phyloP scores from a whole-genome alignment of 2,329 filamentous ascomycete species.

The Aspergillus caelatus region DNA sequence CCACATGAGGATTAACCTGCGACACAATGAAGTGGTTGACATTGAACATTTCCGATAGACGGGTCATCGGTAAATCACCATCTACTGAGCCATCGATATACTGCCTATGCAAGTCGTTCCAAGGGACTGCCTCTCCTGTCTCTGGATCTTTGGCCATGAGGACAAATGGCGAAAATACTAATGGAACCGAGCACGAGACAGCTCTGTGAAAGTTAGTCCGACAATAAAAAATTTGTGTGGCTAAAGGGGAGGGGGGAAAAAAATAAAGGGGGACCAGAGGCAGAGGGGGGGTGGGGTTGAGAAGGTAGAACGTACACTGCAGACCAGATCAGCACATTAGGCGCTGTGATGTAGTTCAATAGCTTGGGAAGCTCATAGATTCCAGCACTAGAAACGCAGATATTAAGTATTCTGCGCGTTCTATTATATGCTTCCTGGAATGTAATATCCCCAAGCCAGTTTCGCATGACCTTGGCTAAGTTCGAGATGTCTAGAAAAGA shows the following conservation, averaged over 20 bases:
- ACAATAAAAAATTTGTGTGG: not conserved
- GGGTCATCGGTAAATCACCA: constrained; percentile 88
- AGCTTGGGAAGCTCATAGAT: constrained; percentile 84
- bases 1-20: constrained; percentile 92
- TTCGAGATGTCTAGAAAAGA: constrained; percentile 84
- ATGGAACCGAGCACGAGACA: constrained; percentile 90
- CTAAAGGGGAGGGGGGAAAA: not conserved
- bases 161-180: constrained; percentile 78
- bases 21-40: constrained; percentile 98
- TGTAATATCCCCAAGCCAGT: constrained; percentile 82
- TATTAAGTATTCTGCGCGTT: constrained; percentile 89
- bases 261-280: too few relatives aligned
- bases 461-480: constrained; percentile 77
- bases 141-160: constrained; percentile 82
- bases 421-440: constrained; percentile 96
- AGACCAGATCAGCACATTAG: constrained; percentile 95
- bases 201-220: constrained; percentile 51
- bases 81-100: constrained; percentile 97
- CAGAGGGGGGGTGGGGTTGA: too few relatives aligned
- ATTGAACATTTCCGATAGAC: constrained; percentile 92
- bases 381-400: constrained; percentile 85
- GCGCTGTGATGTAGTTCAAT: constrained; percentile 89
- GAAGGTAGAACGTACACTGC: constrained; percentile 64
- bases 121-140: constrained; percentile 75
- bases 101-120: constrained; percentile 81